These are phyloP conservation scores for Auriscalpium orientale DNA, from an alignment of 768 basidiomycete genomes.

Conservation along the genomic window DNA sequence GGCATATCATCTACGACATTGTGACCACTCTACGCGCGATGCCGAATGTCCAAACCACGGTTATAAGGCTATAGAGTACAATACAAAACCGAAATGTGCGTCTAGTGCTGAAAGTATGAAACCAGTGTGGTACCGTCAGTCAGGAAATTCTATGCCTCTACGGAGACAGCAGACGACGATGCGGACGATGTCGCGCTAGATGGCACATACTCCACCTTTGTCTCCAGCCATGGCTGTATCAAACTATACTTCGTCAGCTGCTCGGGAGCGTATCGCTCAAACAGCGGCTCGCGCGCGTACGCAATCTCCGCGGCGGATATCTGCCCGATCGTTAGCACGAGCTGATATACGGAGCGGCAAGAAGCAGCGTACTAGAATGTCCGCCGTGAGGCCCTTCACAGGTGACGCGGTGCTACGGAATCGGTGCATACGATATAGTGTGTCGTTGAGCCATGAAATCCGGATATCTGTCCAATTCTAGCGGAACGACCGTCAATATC, in stretches of 20 bases:
- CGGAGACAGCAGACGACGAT: too few relatives aligned
- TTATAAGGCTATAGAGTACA: too few relatives aligned
- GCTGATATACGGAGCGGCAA: not conserved
- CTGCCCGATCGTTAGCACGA: conserved; percentile 11
- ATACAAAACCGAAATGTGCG: too few relatives aligned
- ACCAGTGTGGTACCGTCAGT: too few relatives aligned
- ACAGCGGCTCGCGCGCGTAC: conserved; percentile 22
- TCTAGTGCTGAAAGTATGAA: too few relatives aligned
- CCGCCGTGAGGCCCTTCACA: conserved; percentile 77
- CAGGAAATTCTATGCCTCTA: too few relatives aligned
- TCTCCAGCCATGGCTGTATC: too few relatives aligned
- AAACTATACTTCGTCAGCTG: not conserved
- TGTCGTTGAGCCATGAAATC: conserved; percentile 39
- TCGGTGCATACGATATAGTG: conserved; percentile 74
- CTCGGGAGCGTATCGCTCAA: not conserved
- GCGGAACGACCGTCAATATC: not conserved
- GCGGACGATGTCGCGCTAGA: too few relatives aligned
- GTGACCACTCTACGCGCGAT: too few relatives aligned
- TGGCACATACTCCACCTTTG: too few relatives aligned
- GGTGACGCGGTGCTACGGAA: conserved; percentile 73
- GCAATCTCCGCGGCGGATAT: conserved; percentile 26
- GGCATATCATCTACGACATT: too few relatives aligned
- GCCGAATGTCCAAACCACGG: too few relatives aligned
- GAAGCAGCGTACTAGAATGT: conserved; percentile 56
- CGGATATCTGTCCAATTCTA: conserved; percentile 53